Percentiles rank a stretch among this genome's conserved stretches.
These are phyloP conservation scores for Suhomyces bribrorum DNA, from an alignment of 1,139 yeast genomes.

Conservation along the genomic window DNA sequence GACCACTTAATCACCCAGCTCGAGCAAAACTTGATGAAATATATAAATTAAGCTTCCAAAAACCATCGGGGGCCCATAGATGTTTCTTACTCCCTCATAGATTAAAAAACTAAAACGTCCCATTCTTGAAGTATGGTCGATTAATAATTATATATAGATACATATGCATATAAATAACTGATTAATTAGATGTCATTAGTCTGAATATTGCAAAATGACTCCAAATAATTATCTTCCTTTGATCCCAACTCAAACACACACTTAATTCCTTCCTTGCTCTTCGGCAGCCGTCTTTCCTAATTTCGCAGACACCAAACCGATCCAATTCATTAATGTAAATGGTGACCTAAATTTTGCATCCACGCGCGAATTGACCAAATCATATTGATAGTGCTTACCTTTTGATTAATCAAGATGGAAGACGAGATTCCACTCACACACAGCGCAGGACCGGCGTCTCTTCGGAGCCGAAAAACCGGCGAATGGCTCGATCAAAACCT, in stretches of 20 bases:
- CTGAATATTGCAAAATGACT: no score
- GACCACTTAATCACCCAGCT: slow-evolving; percentile 25
- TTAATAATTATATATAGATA: no score
- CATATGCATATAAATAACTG: no score
- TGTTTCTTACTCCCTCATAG: no score
- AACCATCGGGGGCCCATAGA: no score
- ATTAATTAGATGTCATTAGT: no score
- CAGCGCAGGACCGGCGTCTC: not conserved
- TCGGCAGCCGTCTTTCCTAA: no score
- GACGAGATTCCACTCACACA: not conserved
- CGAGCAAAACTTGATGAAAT: slow-evolving; percentile 23
- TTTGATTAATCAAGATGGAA: not conserved
- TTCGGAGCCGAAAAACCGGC: slow-evolving; percentile 31
- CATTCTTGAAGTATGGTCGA: no score
- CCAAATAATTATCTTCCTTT: no score
- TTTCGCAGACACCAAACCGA: no score
- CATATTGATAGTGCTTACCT: not conserved
- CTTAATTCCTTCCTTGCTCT: not conserved
- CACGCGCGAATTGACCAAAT: not conserved
- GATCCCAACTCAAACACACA: no score
- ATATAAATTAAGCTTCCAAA: slow-evolving; percentile 3
- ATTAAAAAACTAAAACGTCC: no score
- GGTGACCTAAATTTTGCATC: not conserved
- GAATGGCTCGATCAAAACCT: slow-evolving; percentile 41
- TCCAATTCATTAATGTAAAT: not conserved